Conservation (phyloP, 441 rosid species). For the Rhodomyrtus psidioides region DNA sequence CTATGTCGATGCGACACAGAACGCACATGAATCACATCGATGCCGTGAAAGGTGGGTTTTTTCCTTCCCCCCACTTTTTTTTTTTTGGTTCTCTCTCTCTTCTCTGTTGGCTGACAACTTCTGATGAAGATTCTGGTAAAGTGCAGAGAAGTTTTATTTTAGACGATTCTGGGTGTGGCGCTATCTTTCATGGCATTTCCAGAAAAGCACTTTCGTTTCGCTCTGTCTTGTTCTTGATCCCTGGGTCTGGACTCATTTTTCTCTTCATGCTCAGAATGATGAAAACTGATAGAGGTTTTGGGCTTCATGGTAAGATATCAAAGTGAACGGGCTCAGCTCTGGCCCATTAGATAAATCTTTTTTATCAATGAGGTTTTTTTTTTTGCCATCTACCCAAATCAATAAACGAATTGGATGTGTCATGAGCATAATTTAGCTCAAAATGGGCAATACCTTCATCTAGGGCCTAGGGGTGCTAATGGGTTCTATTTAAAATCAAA, state of each 20-base stretch:
- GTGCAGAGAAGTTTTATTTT: not conserved
- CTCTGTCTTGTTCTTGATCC: not conserved
- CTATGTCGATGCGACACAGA: not conserved
- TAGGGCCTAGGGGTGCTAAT: too few species aligned
- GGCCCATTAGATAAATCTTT: not conserved
- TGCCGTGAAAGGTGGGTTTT: not conserved
- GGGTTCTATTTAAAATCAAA: too few species aligned
- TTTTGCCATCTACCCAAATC: not conserved
- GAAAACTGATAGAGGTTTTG: not conserved
- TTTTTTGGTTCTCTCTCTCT: too few species aligned
- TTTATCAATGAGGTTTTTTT: rapidly evolving
- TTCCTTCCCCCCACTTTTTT: not conserved
- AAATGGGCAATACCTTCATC: not conserved
- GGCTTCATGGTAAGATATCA: not conserved
- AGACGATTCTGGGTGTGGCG: not conserved
- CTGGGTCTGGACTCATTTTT: not conserved
- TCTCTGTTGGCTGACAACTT: not conserved
- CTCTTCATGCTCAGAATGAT: not conserved
- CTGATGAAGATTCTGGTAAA: not conserved
- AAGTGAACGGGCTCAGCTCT: too few species aligned
- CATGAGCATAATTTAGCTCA: not conserved
- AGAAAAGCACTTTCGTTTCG: not conserved
- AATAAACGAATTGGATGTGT: not conserved
- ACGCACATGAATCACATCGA: not conserved
- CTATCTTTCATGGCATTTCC: not conserved